phyloP scores from a whole-genome alignment of 2,329 filamentous ascomycete genomes.

The Trichoderma simmonsii region DNA sequence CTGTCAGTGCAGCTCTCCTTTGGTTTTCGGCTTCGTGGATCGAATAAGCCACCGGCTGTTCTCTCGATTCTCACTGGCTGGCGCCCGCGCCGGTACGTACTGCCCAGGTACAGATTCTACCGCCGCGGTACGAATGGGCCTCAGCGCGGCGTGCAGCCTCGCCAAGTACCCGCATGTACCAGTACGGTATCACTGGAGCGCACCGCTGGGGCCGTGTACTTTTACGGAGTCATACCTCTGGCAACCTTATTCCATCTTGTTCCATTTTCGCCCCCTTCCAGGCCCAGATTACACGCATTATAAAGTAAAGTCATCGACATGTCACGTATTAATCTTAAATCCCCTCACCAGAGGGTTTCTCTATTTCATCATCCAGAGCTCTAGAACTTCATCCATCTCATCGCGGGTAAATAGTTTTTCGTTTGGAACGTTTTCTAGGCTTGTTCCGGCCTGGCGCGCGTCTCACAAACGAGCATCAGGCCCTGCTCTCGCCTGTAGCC shows the following conservation, averaged over 20 bases:
- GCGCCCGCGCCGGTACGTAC: background rate
- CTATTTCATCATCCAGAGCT: background rate
- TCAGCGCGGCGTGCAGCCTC: background rate
- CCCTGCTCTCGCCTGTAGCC: background rate
- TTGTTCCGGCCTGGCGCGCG: background rate
- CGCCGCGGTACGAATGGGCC: background rate
- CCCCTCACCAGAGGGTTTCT: background rate
- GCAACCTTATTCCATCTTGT: background rate
- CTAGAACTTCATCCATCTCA: background rate
- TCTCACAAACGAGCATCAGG: background rate
- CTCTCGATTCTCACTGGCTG: slow-evolving; percentile 10
- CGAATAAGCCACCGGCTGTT: slow-evolving; percentile 35
- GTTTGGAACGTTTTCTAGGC: background rate
- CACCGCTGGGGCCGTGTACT: background rate
- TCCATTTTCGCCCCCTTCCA: background rate
- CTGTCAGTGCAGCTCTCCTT: slow-evolving; percentile 29
- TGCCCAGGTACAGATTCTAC: background rate
- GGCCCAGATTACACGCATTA: background rate
- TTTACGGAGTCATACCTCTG: background rate
- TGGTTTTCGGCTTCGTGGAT: slow-evolving; percentile 41
- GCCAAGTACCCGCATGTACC: background rate
- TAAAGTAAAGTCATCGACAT: background rate
- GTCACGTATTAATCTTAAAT: background rate
- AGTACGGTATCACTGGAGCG: background rate
- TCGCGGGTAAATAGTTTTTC: background rate